Evolutionary conservation across 2,329 filamentous ascomycete genomes (phyloP), one percentile per base, ranked within the genome.

Genomic region (Neofusicoccum parvum): DNA sequence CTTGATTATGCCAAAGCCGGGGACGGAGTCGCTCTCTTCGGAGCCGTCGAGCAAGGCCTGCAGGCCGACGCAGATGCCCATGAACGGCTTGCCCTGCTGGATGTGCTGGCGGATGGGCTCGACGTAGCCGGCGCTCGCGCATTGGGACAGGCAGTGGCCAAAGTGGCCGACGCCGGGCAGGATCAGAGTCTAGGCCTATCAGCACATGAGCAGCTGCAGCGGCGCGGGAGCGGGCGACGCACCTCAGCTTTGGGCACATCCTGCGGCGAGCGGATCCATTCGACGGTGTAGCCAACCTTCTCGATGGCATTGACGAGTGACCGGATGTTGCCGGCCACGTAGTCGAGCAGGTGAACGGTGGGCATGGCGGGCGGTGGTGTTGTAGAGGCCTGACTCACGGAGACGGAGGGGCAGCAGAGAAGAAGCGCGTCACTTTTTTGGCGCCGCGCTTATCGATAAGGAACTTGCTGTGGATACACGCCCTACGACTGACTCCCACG

Each of bases 301-400:
- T 99, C 94, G 74, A 99, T 96, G 72, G 94, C 95, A 83, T 99
- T 99, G 76, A 94, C 94, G 73, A 99, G 87, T 69, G 94, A 97
- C 70, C 94, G 90, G 72, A 99, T 89, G 79, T 99, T 99, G 75
- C 95, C 95, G 68, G 95, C 94, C 70, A 97, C 94, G 78, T 97
- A 98, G 82, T 98, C 87, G 62, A 90, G 82, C 85, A 95, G 81
- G 80, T 94, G 87, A 69, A 94, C 91, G 56, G 86, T 92, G 69
- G 91, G 88, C 90, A 93, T 93, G 41, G 54, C 41, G 23, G 32
- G 32, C 59, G 23, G 41, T 6, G 10, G 56, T 36, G 56, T 27
- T 60, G 56, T 10, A 34, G 41, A n/a, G 37, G 53, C 20, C 41
- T 59, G 39, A 59, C 39, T 59, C 39, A 46, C 54, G 20, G 41